Percentiles rank a stretch among this genome's conserved stretches.
These are phyloP conservation scores for Candida montana DNA, from an alignment of 805 yeast species.

Conservation along the genomic window DNA sequence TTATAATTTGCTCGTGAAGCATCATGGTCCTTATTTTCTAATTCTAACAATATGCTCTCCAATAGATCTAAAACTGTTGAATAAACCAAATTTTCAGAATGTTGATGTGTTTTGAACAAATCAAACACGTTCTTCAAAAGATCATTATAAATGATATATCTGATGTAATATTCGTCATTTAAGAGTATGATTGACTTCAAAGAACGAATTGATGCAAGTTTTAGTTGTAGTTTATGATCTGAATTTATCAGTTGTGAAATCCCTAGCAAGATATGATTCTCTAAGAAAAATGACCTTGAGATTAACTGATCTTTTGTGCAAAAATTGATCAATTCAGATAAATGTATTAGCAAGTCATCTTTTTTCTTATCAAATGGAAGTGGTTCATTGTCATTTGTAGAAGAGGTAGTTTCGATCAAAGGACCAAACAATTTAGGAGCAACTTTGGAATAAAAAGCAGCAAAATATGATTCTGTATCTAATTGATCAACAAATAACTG, in stretches of 20 bases:
- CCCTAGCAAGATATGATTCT: slow-evolving; percentile 52
- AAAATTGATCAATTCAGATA: slow-evolving; percentile 68
- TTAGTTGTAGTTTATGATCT: slow-evolving; percentile 39
- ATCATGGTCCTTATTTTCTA: slow-evolving; percentile 12
- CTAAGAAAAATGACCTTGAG: slow-evolving; percentile 60
- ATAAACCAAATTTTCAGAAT: slow-evolving; percentile 57
- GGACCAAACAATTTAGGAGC: slow-evolving; percentile 54
- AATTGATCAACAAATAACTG: slow-evolving; percentile 22
- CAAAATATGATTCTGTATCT: slow-evolving; percentile 42
- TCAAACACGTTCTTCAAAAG: slow-evolving; percentile 45
- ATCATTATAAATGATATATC: slow-evolving; percentile 51
- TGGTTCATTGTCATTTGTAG: not conserved
- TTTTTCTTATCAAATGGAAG: slow-evolving; percentile 21
- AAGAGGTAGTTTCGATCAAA: slow-evolving; percentile 27
- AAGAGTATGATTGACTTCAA: slow-evolving; percentile 55
- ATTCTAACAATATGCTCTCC: slow-evolving; percentile 35
- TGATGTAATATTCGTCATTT: slow-evolving; percentile 57
- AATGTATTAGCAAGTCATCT: slow-evolving; percentile 43
- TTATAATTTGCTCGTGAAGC: slow-evolving; percentile 19
- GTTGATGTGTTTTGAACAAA: slow-evolving; percentile 42
- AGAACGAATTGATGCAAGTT: slow-evolving; percentile 66
- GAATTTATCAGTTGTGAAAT: slow-evolving; percentile 44
- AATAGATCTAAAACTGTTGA: slow-evolving; percentile 72
- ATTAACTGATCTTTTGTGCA: slow-evolving; percentile 49
- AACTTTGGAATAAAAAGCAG: slow-evolving; percentile 55